These are phyloP conservation scores for Canavalia ensiformis DNA, from an alignment of 306 rosid species.

Conservation along the genomic window DNA sequence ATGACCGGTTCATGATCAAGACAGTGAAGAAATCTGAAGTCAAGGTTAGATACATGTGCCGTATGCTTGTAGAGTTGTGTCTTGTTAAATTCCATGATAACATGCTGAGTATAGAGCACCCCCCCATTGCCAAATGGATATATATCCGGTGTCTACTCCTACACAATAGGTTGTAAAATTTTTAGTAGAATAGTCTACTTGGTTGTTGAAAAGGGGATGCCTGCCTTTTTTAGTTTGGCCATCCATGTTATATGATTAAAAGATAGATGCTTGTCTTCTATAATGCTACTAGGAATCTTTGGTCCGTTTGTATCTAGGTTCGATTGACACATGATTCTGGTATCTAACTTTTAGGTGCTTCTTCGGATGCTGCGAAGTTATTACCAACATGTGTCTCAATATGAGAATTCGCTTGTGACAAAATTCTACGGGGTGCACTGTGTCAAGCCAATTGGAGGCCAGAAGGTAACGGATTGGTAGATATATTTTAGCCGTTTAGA, in stretches of 20 bases:
- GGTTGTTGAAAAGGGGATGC: conserved; percentile 17
- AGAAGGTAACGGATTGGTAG: conserved; percentile 68
- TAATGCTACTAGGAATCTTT: not conserved
- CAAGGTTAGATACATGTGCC: conserved; percentile 70
- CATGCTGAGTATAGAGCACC: not conserved
- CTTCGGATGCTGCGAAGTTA: conserved; percentile 96
- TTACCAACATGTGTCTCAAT: conserved; percentile 69
- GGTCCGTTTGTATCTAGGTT: not conserved
- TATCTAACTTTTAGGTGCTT: conserved; percentile 72
- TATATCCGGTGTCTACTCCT: not conserved
- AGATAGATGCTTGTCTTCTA: not conserved
- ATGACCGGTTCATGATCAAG: conserved; percentile 95
- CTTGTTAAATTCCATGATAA: conserved; percentile 16
- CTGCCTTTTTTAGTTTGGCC: not conserved
- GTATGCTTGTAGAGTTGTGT: conserved; percentile 41
- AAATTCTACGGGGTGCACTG: conserved; percentile 96
- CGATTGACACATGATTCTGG: conserved; percentile 29
- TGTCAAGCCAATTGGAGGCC: conserved; percentile 96
- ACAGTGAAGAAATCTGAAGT: conserved; percentile 98
- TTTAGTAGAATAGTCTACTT: not conserved
- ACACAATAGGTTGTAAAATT: not conserved
- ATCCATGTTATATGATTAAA: not conserved
- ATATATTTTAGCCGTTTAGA: conserved; percentile 24
- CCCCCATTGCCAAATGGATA: not conserved
- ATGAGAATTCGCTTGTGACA: conserved; percentile 91